phyloP scores from a whole-genome alignment of 2,329 filamentous ascomycete species.

The Cytospora schulzeri region DNA sequence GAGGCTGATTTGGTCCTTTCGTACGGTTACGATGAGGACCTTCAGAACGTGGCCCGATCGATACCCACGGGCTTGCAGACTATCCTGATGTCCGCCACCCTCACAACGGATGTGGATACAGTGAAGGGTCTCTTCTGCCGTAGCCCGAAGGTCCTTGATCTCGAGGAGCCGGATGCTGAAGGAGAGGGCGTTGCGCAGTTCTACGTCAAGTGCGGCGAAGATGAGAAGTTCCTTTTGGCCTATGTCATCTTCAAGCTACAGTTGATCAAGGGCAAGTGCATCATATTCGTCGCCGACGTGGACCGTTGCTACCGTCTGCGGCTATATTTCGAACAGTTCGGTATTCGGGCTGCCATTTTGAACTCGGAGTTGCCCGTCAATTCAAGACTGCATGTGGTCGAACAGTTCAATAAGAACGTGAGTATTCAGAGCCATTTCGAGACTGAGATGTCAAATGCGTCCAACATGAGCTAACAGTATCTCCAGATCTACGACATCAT shows the following conservation, averaged over 20 bases:
- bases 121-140: constrained; percentile 84
- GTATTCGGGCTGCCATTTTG: constrained; percentile 87
- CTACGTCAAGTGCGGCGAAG: constrained; percentile 89
- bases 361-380: constrained; percentile 96
- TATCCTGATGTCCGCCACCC: constrained; percentile 89
- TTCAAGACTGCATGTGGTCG: constrained; percentile 88
- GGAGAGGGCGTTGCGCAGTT: constrained; percentile 82
- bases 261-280: constrained; percentile 87
- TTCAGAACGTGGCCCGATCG: constrained; percentile 75
- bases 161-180: constrained; percentile 80
- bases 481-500: constrained; percentile 83
- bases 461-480: constrained; percentile 2
- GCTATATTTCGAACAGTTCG: constrained; percentile 95
- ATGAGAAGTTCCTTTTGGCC: constrained; percentile 91
- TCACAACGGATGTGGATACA: constrained; percentile 83
- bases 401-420: constrained; percentile 94
- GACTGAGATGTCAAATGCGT: too few relatives aligned
- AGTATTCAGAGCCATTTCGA: background rate
- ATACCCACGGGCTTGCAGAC: constrained; percentile 87
- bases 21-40: constrained; percentile 91
- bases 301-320: constrained; percentile 90
- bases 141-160: constrained; percentile 75
- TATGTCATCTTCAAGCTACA: constrained; percentile 96
- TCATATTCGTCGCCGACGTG: constrained; percentile 75
- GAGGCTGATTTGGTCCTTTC: constrained; percentile 92